These are phyloP conservation scores for Corymbia maculata DNA, from an alignment of 345 rosid species.

Conservation along the genomic window DNA sequence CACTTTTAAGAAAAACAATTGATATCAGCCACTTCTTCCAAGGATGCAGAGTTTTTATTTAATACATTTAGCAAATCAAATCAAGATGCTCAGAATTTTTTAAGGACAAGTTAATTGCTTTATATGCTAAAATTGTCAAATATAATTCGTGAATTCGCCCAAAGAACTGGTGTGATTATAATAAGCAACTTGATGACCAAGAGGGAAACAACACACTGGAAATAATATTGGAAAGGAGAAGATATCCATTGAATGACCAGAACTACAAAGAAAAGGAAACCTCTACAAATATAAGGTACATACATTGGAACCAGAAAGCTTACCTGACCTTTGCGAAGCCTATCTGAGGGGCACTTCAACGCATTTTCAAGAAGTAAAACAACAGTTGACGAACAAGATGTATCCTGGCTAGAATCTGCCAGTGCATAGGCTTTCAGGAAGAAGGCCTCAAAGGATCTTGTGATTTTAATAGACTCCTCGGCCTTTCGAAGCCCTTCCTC, in stretches of 20 bases:
- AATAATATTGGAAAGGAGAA: background rate
- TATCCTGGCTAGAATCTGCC: conserved; percentile 89
- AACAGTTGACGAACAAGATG: conserved; percentile 71
- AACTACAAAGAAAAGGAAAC: background rate
- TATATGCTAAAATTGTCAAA: background rate
- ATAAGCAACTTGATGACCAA: background rate
- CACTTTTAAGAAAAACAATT: background rate
- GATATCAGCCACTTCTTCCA: background rate
- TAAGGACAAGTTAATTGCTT: background rate
- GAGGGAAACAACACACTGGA: background rate
- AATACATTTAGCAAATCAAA: background rate
- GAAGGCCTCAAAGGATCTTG: conserved; percentile 96
- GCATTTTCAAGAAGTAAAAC: conserved; percentile 94
- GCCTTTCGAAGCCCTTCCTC: conserved; percentile 93
- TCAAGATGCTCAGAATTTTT: background rate
- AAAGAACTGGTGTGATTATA: background rate
- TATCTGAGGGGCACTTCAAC: conserved; percentile 90
- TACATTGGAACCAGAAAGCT: background rate
- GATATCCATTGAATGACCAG: background rate
- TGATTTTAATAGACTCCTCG: conserved; percentile 68
- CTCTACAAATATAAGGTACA: background rate
- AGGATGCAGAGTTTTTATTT: background rate
- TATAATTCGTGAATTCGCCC: background rate
- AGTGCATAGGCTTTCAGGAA: conserved; percentile 97
- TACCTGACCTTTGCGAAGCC: conserved; percentile 99